phyloP scores from a whole-genome alignment of 768 basidiomycete species.

The Lentinus brumalis region DNA sequence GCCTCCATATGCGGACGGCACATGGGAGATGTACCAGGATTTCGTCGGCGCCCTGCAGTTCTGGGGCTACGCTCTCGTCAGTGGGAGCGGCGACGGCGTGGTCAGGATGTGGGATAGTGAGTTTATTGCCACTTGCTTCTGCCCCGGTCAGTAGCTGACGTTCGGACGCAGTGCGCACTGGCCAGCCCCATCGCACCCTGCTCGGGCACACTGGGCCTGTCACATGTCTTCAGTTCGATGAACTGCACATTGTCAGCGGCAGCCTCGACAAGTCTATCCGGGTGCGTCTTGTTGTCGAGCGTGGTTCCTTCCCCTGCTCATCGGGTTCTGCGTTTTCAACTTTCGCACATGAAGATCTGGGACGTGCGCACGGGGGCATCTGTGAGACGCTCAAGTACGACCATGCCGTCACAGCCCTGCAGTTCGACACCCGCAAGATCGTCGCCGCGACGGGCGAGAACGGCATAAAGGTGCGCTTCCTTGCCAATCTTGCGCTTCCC shows the following conservation, averaged over 20 bases:
- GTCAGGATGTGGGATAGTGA: slow-evolving; percentile 99
- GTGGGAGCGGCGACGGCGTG: slow-evolving; percentile 95
- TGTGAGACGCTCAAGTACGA: slow-evolving; percentile 92
- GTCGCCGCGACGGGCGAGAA: slow-evolving; percentile 93
- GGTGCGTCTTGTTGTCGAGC: slow-evolving; percentile 49
- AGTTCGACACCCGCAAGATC: slow-evolving; percentile 94
- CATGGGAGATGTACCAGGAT: slow-evolving; percentile 94
- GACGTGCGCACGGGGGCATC: slow-evolving; percentile 85
- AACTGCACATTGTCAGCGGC: slow-evolving; percentile 89
- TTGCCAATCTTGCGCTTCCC: background rate
- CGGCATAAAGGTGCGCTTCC: slow-evolving; percentile 69
- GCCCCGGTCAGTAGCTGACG: background rate
- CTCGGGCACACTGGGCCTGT: slow-evolving; percentile 92
- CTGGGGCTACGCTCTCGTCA: slow-evolving; percentile 97
- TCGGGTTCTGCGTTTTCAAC: background rate
- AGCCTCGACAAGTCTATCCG: slow-evolving; percentile 92
- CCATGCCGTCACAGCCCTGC: slow-evolving; percentile 84
- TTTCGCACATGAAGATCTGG: slow-evolving; percentile 70
- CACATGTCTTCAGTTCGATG: slow-evolving; percentile 95
- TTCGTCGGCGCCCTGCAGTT: slow-evolving; percentile 98
- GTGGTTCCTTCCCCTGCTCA: background rate
- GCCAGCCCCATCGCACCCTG: slow-evolving; percentile 92
- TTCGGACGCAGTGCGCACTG: slow-evolving; percentile 83
- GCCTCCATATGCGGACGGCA: slow-evolving; percentile 87
- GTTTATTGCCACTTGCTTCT: slow-evolving; percentile 34